A percentile compares a stretch with the other conserved stretches of the same genome.
Conservation (phyloP, 1,139 yeast species). For the Tardiomyces blankii region DNA sequence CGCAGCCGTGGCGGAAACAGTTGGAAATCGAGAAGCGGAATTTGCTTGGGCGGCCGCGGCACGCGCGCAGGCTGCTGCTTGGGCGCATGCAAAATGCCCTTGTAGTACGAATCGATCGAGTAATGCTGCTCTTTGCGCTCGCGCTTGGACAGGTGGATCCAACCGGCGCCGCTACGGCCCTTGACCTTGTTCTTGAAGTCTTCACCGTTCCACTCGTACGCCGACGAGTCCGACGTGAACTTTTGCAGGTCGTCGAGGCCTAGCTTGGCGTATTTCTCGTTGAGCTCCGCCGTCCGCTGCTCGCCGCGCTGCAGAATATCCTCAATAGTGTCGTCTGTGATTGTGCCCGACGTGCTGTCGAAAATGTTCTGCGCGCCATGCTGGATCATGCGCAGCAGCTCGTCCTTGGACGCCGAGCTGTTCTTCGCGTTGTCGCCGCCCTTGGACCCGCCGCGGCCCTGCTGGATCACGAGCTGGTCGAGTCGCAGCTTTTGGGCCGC, state of each 20-base stretch:
- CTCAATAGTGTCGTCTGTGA: constrained; percentile 66
- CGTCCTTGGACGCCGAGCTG: constrained; percentile 62
- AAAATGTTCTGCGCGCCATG: constrained; percentile 92
- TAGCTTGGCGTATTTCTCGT: constrained; percentile 68
- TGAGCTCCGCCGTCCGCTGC: constrained; percentile 64
- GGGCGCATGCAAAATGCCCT: constrained; percentile 41
- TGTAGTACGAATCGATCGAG: constrained; percentile 78
- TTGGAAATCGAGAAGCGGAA: constrained; percentile 77
- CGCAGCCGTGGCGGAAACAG: constrained; percentile 62
- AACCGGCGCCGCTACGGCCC: background rate
- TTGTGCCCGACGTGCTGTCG: constrained; percentile 25
- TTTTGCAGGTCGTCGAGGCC: constrained; percentile 91
- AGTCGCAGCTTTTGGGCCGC: constrained; percentile 90
- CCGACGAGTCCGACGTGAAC: constrained; percentile 76
- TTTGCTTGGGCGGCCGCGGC: constrained; percentile 61
- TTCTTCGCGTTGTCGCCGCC: constrained; percentile 28
- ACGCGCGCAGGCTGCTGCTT: constrained; percentile 26
- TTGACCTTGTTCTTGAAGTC: constrained; percentile 56
- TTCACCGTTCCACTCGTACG: constrained; percentile 94
- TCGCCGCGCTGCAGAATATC: constrained; percentile 67
- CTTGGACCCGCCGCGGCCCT: constrained; percentile 48
- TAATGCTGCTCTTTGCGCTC: constrained; percentile 84
- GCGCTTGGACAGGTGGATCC: constrained; percentile 41
- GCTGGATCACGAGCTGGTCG: constrained; percentile 94
- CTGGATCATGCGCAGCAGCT: constrained; percentile 87